Conservation (phyloP, 768 basidiomycete species). For the Dentipellis sp. region DNA sequence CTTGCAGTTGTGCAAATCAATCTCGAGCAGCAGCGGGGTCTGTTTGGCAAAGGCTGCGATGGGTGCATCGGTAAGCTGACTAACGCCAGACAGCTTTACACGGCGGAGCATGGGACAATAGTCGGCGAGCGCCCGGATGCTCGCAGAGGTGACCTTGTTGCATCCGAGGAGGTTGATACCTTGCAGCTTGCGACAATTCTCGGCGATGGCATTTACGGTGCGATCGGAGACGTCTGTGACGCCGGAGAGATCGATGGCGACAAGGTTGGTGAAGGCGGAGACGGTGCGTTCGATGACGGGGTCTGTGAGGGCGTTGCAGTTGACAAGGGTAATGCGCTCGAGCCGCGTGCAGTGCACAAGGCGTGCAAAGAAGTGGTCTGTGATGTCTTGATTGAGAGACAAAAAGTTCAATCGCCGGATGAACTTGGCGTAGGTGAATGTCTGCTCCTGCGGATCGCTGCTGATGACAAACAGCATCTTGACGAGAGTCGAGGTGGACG, state of each 20-base stretch:
- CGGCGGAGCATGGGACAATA: constrained; percentile 74
- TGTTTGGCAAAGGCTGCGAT: constrained; percentile 67
- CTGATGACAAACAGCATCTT: constrained; percentile 71
- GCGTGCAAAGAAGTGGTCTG: constrained; percentile 62
- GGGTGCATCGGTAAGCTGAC: constrained; percentile 64
- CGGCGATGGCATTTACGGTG: constrained; percentile 63
- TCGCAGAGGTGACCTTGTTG: constrained; percentile 67
- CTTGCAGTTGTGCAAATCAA: constrained; percentile 84
- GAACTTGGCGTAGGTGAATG: constrained; percentile 82
- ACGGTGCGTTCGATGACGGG: constrained; percentile 56
- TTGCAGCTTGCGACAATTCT: constrained; percentile 66
- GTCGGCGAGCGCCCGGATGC: constrained; percentile 65
- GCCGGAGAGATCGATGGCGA: constrained; percentile 79
- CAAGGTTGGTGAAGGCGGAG: constrained; percentile 62
- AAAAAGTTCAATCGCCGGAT: constrained; percentile 89
- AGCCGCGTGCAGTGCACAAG: constrained; percentile 70
- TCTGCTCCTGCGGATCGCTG: constrained; percentile 39
- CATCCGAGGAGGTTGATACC: constrained; percentile 90
- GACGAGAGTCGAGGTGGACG: constrained; percentile 58
- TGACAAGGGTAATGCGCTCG: constrained; percentile 83
- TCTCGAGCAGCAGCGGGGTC: constrained; percentile 85
- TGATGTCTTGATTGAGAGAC: constrained; percentile 56
- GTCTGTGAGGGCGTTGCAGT: constrained; percentile 61
- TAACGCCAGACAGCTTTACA: constrained; percentile 80
- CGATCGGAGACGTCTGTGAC: constrained; percentile 61